Evolutionary conservation across 768 basidiomycete species (phyloP).

Genomic region (Lactifluus echinatus): DNA sequence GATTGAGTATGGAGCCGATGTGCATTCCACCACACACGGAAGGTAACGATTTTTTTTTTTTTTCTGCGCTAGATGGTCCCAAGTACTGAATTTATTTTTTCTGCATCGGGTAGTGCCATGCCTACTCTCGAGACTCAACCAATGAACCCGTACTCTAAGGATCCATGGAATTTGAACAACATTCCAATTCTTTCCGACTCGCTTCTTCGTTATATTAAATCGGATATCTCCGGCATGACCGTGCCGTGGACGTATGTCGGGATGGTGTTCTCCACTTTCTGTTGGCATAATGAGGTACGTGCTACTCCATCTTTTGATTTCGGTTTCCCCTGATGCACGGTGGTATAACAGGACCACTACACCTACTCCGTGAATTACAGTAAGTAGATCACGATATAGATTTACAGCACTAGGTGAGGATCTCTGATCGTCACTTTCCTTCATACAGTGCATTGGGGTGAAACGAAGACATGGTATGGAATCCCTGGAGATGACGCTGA

Average conservation of each 20-base stretch:
- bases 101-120: constrained; percentile 58
- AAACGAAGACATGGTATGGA: constrained; percentile 99
- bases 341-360: constrained; percentile 72
- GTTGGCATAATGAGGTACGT: constrained; percentile 95
- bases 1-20: constrained; percentile 98
- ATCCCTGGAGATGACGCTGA: constrained; percentile 93
- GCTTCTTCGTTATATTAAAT: constrained; percentile 93
- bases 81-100: constrained; percentile 7
- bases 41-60: constrained; percentile 48
- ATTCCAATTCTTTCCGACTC: constrained; percentile 91
- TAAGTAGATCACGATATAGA: constrained; percentile 32
- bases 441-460: constrained; percentile 89
- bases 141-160: constrained; percentile 73
- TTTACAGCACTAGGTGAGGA: background rate
- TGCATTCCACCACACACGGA: constrained; percentile 95
- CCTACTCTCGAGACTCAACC: constrained; percentile 94
- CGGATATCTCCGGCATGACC: constrained; percentile 99
- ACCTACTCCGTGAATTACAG: constrained; percentile 94
- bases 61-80: background rate
- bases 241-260: constrained; percentile 99
- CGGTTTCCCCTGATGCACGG: constrained; percentile 4
- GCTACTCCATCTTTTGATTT: background rate
- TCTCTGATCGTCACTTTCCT: background rate
- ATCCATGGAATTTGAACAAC: constrained; percentile 98
- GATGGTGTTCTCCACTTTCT: constrained; percentile 98